phyloP scores from a whole-genome alignment of 2,329 filamentous ascomycete species.

The Diaporthe sp. region DNA sequence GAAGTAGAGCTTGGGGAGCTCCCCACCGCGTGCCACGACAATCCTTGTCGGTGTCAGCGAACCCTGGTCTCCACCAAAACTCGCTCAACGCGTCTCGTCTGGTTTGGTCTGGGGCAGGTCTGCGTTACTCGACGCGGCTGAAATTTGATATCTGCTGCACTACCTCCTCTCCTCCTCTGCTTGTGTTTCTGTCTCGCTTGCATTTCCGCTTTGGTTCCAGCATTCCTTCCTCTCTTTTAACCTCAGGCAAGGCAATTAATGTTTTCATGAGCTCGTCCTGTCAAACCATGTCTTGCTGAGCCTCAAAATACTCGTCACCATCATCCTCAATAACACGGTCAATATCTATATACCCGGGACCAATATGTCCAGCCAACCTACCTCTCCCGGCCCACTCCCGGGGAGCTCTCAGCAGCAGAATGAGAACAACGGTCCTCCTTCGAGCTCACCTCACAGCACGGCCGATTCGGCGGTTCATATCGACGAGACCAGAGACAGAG shows the following conservation, averaged over 20 bases:
- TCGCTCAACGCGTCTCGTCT: slow-evolving; percentile 38
- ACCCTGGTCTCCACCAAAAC: slow-evolving; percentile 34
- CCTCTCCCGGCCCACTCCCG: slow-evolving; percentile 36
- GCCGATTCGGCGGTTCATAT: slow-evolving; percentile 32
- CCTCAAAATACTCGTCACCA: neutral
- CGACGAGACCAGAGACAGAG: slow-evolving; percentile 30
- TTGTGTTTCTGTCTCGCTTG: slow-evolving; percentile 29
- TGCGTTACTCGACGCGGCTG: slow-evolving; percentile 39
- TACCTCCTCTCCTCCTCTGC: slow-evolving; percentile 18
- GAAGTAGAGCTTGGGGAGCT: slow-evolving; percentile 10
- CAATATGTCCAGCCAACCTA: slow-evolving; percentile 40
- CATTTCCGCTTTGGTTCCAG: slow-evolving; percentile 28
- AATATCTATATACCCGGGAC: neutral
- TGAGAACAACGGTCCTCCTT: slow-evolving; percentile 21
- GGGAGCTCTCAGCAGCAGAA: slow-evolving; percentile 37
- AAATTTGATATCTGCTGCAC: slow-evolving; percentile 39
- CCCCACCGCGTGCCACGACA: slow-evolving; percentile 30
- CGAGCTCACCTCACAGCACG: slow-evolving; percentile 41
- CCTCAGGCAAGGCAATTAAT: slow-evolving; percentile 23
- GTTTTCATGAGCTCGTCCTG: slow-evolving; percentile 28
- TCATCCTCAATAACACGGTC: slow-evolving; percentile 16
- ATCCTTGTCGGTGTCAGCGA: slow-evolving; percentile 31
- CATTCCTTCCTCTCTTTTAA: slow-evolving; percentile 26
- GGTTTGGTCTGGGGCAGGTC: slow-evolving; percentile 16
- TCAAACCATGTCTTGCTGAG: slow-evolving; percentile 30